Conservation (phyloP, 371 early-diverging fungal genomes). For the Rhizopus microsporus region DNA sequence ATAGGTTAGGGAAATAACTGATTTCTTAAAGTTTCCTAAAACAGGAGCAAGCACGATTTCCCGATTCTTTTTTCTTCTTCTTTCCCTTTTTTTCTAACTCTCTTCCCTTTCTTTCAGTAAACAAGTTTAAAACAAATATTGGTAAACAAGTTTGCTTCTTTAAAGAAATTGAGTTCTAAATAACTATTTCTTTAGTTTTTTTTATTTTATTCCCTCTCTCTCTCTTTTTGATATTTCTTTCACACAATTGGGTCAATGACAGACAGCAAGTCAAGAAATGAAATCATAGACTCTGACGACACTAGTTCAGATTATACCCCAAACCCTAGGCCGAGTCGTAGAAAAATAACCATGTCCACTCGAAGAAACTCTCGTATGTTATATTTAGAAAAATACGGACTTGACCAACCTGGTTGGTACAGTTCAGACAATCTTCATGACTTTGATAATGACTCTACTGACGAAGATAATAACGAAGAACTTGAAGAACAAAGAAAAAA, state of each 20-base stretch:
- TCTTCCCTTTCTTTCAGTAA: too few relatives aligned
- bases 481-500: slow-evolving; percentile 5
- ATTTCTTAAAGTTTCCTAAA: too few relatives aligned
- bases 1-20: too few relatives aligned
- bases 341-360: neutral
- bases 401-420: slow-evolving; percentile 17
- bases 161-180: too few relatives aligned
- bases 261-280: neutral
- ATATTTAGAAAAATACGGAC: slow-evolving; percentile 23
- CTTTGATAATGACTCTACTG: slow-evolving; percentile 8
- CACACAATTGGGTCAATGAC: neutral
- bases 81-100: too few relatives aligned
- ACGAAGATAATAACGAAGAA: slow-evolving; percentile 1
- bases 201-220: neutral
- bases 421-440: slow-evolving; percentile 6
- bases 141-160: too few relatives aligned
- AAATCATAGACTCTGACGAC: slow-evolving; percentile 1
- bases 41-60: too few relatives aligned
- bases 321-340: neutral
- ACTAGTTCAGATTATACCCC: slow-evolving; percentile 4
- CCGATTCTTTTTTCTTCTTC: too few relatives aligned
- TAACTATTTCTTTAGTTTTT: neutral
- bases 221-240: neutral
- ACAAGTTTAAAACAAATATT: too few relatives aligned
- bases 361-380: slow-evolving; percentile 17